These are phyloP conservation scores for Aspergillus pseudotamarii DNA, from an alignment of 2,329 filamentous ascomycete genomes.

Conservation along the genomic window DNA sequence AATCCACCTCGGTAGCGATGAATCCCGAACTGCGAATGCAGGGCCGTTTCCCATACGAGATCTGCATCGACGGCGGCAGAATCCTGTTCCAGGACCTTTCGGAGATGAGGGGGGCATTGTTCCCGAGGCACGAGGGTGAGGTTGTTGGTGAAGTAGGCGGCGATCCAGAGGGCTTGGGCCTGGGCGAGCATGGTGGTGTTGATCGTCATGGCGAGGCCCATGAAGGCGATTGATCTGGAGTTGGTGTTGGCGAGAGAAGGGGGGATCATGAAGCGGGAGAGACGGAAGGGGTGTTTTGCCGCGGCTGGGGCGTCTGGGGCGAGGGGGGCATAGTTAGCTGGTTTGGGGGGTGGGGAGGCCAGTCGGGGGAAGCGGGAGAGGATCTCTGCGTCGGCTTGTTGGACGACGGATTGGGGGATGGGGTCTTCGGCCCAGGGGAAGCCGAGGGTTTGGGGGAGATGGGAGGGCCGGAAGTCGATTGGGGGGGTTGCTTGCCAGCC, in stretches of 20 bases:
- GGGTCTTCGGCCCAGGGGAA: slow-evolving; percentile 45
- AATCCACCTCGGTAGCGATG: slow-evolving; percentile 67
- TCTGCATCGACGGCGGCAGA: slow-evolving; percentile 21
- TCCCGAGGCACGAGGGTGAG: slow-evolving; percentile 41
- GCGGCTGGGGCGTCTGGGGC: slow-evolving; percentile 37
- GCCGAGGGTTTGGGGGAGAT: slow-evolving; percentile 49
- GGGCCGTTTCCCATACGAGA: slow-evolving; percentile 58
- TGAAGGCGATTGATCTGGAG: slow-evolving; percentile 52
- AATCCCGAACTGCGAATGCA: slow-evolving; percentile 69
- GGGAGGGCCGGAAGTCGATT: slow-evolving; percentile 51
- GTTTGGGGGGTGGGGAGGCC: slow-evolving; percentile 41
- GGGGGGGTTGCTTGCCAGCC: slow-evolving; percentile 58
- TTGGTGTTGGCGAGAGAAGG: slow-evolving; percentile 41
- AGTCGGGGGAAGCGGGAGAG: slow-evolving; percentile 55
- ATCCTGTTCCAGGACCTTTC: neutral
- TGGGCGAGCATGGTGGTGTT: slow-evolving; percentile 51
- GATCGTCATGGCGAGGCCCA: slow-evolving; percentile 51
- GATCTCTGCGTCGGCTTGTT: slow-evolving; percentile 55
- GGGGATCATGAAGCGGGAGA: slow-evolving; percentile 53
- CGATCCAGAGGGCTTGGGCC: slow-evolving; percentile 62
- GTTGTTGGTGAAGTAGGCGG: slow-evolving; percentile 63
- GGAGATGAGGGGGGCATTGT: slow-evolving; percentile 25
- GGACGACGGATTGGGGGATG: slow-evolving; percentile 40
- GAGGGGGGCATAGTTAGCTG: slow-evolving; percentile 31
- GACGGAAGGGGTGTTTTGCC: slow-evolving; percentile 50